A percentile compares a stretch with the other conserved stretches of the same genome.
These are phyloP conservation scores for Nitzschia sp. DNA, from an alignment of 108 stramenopile genomes.

Conservation along the genomic window DNA sequence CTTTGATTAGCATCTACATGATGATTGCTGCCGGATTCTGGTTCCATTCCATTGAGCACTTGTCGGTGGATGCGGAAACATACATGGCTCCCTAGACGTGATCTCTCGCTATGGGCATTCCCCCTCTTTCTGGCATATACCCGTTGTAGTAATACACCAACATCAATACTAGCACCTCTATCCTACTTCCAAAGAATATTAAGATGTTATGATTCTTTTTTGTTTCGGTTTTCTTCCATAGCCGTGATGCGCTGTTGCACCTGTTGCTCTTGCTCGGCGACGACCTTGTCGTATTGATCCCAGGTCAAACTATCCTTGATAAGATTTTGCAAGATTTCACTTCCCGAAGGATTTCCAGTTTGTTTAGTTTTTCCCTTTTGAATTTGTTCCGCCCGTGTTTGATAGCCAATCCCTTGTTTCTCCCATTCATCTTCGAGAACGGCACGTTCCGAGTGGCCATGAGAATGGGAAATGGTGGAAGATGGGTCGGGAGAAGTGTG, in stretches of 20 bases:
- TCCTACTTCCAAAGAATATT: too few relatives aligned
- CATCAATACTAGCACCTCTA: too few relatives aligned
- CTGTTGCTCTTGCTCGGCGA: conserved; percentile 66
- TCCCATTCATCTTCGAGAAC: conserved; percentile 79
- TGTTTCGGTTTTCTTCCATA: conserved; percentile 13
- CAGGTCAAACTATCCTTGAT: conserved; percentile 65
- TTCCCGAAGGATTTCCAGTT: conserved; percentile 41
- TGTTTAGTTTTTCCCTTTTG: not conserved
- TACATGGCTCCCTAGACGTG: not conserved
- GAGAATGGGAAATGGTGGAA: not conserved
- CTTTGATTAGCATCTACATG: conserved; percentile 70
- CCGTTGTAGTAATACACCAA: too few relatives aligned
- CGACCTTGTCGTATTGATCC: conserved; percentile 81
- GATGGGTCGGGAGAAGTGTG: not conserved
- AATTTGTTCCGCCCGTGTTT: conserved; percentile 68
- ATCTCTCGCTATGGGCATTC: too few relatives aligned
- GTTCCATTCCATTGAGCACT: conserved; percentile 79
- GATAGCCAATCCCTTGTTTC: conserved; percentile 78
- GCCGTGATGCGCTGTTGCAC: conserved; percentile 29
- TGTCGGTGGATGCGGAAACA: conserved; percentile 55
- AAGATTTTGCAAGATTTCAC: conserved; percentile 58
- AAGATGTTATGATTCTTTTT: not conserved
- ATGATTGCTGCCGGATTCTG: conserved; percentile 88
- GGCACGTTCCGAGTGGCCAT: conserved; percentile 30
- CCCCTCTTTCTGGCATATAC: too few relatives aligned